Evolutionary conservation across 2,329 filamentous ascomycete genomes (phyloP), one percentile per base, ranked within the genome.

Genomic region (Zymoseptoria crescenta): DNA sequence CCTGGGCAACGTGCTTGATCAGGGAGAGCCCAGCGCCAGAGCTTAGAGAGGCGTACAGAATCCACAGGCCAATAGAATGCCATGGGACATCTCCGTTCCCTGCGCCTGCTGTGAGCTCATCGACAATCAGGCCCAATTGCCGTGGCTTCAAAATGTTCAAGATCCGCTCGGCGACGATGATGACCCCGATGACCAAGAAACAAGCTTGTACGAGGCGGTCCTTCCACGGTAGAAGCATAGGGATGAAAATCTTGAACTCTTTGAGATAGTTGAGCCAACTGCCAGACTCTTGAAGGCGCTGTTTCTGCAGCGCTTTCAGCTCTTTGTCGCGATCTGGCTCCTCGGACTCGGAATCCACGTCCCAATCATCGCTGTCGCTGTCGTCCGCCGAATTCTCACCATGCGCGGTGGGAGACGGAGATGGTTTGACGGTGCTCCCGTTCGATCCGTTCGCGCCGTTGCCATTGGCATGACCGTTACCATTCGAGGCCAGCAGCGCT

Each of bases 111-210:
- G 79, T 79, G 21, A 95, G 75, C 61, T 83, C 83, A 67, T 94
- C 84, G 63, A 89, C 86, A 63, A 96, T 85, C 59, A 89, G 84
- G 63, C 90, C 91, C 30, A 93, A 83, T 69, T 94, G 89, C 20
- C 88, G 82, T n/a, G 91, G 91, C 30, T 91, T 84, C 49, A 95
- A 75, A 13, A 96, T 77, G 66, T 91, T 89, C 54, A 95, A 77
- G 4, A 83, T 83, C 64, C 92, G 90, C 57, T 86, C 83, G 55
- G 80, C 76, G n/a, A 91, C 72, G 21, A 94, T 77, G 65, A 88
- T 88, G 1, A 88, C 50, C 0, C 82, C 81, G 51, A 94, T 86
- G 3, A 88, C 77, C 9, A 82, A 75, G 20, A 88, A 82, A 56
- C 86, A 85, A 19, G 88, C 71, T 70, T 94, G 89, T 19, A 94